A percentile compares a stretch with the other conserved stretches of the same genome.
Conservation (phyloP, 768 basidiomycete species). For the Flagelloscypha sp. region DNA sequence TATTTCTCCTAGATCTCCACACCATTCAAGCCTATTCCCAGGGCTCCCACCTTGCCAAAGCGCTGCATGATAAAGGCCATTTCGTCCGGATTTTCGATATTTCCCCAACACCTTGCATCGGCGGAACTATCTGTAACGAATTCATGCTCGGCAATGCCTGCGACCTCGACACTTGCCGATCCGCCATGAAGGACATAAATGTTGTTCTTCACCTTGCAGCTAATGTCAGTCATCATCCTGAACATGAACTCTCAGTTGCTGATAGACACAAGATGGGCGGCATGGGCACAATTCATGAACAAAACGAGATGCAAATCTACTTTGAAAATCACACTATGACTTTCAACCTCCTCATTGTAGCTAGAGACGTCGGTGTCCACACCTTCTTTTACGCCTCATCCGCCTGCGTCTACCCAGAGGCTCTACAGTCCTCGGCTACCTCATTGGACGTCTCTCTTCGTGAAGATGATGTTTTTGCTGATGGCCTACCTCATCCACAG, state of each 20-base stretch:
- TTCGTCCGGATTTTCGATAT: conserved; percentile 39
- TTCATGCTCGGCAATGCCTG: conserved; percentile 37
- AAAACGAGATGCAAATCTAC: conserved; percentile 43
- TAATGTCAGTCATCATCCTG: too few relatives aligned
- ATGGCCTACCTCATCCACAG: conserved; percentile 35
- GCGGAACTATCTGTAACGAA: conserved; percentile 23
- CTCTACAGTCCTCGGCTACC: conserved; percentile 24
- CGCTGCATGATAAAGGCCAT: conserved; percentile 23
- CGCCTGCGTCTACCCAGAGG: conserved; percentile 48
- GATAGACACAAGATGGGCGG: conserved; percentile 62
- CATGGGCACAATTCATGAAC: conserved; percentile 51
- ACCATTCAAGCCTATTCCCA: conserved; percentile 14
- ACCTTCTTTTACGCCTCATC: conserved; percentile 49
- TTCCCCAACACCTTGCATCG: conserved; percentile 14
- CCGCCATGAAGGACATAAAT: conserved; percentile 29
- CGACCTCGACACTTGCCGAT: conserved; percentile 29
- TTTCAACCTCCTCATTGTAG: conserved; percentile 34
- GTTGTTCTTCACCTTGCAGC: conserved; percentile 52
- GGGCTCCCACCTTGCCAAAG: conserved; percentile 44
- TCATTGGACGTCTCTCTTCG: conserved; percentile 32
- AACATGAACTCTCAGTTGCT: too few relatives aligned
- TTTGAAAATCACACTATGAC: conserved; percentile 43
- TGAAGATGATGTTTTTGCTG: conserved; percentile 36
- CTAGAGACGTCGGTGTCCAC: conserved; percentile 27
- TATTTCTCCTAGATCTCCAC: neutral